These are phyloP conservation scores for Fraxinus baroniana DNA, from an alignment of 305 asterid species.

Conservation along the genomic window DNA sequence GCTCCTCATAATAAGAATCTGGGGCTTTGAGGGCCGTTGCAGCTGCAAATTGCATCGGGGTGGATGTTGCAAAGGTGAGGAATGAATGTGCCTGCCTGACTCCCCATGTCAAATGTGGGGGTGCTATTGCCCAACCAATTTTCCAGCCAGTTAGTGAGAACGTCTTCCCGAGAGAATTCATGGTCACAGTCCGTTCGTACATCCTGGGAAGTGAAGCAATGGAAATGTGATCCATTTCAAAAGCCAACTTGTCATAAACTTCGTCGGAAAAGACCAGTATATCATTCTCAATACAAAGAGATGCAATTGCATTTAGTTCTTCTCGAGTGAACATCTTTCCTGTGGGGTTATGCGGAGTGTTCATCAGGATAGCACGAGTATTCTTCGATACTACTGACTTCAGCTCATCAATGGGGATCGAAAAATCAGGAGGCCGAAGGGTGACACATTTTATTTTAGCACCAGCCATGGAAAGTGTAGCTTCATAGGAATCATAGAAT, in stretches of 20 bases:
- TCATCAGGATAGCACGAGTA: slow-evolving; percentile 81
- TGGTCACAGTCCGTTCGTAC: slow-evolving; percentile 81
- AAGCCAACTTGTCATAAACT: slow-evolving; percentile 84
- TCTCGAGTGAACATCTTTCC: slow-evolving; percentile 85
- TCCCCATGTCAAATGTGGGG: slow-evolving; percentile 89
- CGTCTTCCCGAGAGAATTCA: slow-evolving; percentile 90
- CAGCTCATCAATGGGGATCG: slow-evolving; percentile 81
- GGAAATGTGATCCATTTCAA: slow-evolving; percentile 86
- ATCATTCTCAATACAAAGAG: slow-evolving; percentile 73
- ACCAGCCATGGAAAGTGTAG: slow-evolving; percentile 93
- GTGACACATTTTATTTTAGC: slow-evolving; percentile 71
- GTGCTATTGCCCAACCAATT: slow-evolving; percentile 95
- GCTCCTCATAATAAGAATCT: slow-evolving; percentile 74
- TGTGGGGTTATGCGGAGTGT: slow-evolving; percentile 93
- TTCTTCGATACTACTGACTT: slow-evolving; percentile 57
- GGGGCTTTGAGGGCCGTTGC: slow-evolving; percentile 69
- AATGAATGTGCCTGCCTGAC: slow-evolving; percentile 83
- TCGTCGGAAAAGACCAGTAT: slow-evolving; percentile 75
- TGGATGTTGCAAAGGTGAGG: slow-evolving; percentile 87
- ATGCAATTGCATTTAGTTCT: slow-evolving; percentile 62
- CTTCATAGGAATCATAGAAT: slow-evolving; percentile 92
- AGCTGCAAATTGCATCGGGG: slow-evolving; percentile 91
- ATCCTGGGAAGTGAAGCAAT: slow-evolving; percentile 87
- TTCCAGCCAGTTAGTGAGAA: slow-evolving; percentile 96
- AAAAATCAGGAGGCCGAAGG: slow-evolving; percentile 69